phyloP scores from a whole-genome alignment of 495 filamentous ascomycete species.

The Talaromyces stipitatus region DNA sequence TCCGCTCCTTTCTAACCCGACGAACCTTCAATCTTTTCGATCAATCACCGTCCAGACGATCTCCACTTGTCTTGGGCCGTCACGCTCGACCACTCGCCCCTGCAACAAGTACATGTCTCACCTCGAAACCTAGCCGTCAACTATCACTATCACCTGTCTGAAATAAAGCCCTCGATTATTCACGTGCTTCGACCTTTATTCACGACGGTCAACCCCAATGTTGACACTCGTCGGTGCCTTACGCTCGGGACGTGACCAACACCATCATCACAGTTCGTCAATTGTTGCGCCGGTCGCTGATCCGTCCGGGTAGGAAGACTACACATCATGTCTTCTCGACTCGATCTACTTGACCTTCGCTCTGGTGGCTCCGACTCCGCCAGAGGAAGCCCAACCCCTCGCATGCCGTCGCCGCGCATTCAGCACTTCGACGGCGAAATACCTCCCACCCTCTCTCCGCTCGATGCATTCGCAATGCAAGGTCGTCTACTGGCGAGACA shows the following conservation, averaged over 20 bases:
- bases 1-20: no score
- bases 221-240: not conserved
- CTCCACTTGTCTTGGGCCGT: conserved; percentile 2
- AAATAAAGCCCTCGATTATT: no score
- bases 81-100: not conserved
- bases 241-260: not conserved
- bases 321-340: conserved; percentile 18
- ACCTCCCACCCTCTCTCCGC: conserved; percentile 84
- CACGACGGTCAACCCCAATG: not conserved
- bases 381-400: conserved; percentile 8
- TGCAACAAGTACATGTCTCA: conserved; percentile 2
- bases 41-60: no score
- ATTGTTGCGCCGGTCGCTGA: not conserved
- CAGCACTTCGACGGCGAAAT: conserved; percentile 74
- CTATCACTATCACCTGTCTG: not conserved
- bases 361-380: not conserved
- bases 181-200: not conserved
- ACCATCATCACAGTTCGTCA: not conserved
- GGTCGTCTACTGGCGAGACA: conserved; percentile 81
- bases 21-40: no score
- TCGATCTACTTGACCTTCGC: conserved; percentile 1
- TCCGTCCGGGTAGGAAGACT: not conserved
- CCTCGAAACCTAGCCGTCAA: not conserved
- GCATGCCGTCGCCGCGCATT: conserved; percentile 60
- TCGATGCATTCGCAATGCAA: conserved; percentile 89